Conservation (phyloP, 441 rosid species). For the Kokia cookei region DNA sequence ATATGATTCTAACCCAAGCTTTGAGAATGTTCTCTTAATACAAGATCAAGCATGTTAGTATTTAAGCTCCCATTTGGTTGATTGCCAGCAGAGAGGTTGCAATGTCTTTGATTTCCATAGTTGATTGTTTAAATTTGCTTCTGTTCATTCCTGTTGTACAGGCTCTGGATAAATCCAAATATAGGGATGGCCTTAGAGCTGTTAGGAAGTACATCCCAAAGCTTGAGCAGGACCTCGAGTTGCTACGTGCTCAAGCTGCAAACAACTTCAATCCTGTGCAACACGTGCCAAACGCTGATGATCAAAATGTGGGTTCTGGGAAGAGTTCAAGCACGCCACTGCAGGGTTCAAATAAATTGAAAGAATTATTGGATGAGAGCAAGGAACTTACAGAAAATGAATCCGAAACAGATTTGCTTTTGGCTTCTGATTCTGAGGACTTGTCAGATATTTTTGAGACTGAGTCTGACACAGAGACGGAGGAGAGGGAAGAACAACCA, state of each 20-base stretch:
- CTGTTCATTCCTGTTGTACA: slow-evolving; percentile 15
- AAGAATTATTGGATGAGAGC: slow-evolving; percentile 40
- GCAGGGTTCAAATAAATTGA: slow-evolving; percentile 40
- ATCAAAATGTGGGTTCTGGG: slow-evolving; percentile 4
- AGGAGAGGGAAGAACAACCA: slow-evolving; percentile 37
- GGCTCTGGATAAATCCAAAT: slow-evolving; percentile 88
- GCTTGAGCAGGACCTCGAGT: slow-evolving; percentile 79
- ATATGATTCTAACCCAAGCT: not conserved
- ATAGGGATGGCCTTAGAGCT: slow-evolving; percentile 75
- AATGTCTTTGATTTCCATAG: not conserved
- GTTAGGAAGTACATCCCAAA: slow-evolving; percentile 68
- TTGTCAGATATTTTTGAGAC: slow-evolving; percentile 86
- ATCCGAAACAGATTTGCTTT: slow-evolving; percentile 23
- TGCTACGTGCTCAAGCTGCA: slow-evolving; percentile 53
- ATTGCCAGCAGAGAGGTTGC: not conserved
- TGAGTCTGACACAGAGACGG: slow-evolving; percentile 51
- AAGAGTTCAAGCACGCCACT: slow-evolving; percentile 18
- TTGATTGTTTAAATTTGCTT: not conserved
- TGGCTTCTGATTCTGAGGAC: slow-evolving; percentile 64
- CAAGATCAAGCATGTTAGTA: not conserved
- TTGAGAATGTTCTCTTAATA: not conserved
- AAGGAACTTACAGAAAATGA: slow-evolving; percentile 47
- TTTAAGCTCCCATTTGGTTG: not conserved
- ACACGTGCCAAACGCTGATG: slow-evolving; percentile 12
- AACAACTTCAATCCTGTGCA: slow-evolving; percentile 18